These are phyloP conservation scores for Panaeolus papilionaceus DNA, from an alignment of 768 basidiomycete species.

Conservation along the genomic window DNA sequence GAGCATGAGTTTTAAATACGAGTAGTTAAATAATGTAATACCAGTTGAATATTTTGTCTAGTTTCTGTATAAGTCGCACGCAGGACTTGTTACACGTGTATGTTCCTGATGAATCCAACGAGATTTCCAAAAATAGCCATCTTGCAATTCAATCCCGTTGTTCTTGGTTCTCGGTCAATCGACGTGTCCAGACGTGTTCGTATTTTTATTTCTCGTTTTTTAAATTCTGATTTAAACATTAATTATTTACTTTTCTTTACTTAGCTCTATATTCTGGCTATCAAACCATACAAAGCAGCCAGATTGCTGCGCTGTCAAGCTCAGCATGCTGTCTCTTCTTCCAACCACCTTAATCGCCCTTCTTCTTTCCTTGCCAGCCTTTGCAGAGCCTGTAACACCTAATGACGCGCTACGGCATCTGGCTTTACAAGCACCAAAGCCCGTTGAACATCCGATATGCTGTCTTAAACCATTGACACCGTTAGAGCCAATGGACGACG, in stretches of 20 bases:
- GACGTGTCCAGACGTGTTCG: constrained; percentile 6
- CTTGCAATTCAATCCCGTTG: constrained; percentile 10
- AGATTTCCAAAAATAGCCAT: constrained; percentile 10
- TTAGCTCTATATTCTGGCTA: neutral
- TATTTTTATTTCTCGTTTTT: neutral
- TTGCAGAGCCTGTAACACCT: constrained; percentile 40
- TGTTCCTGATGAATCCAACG: constrained; percentile 7
- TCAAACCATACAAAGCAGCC: constrained; percentile 7
- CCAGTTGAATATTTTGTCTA: neutral
- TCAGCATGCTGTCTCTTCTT: constrained; percentile 29
- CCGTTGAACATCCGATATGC: constrained; percentile 67
- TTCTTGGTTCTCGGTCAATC: neutral
- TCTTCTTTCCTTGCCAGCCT: constrained; percentile 41
- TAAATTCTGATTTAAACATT: neutral
- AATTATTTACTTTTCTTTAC: neutral
- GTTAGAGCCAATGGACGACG: constrained; percentile 59
- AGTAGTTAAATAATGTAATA: too few relatives aligned
- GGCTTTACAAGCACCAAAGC: constrained; percentile 51
- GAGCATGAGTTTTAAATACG: neutral
- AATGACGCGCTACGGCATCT: constrained; percentile 72
- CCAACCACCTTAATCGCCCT: constrained; percentile 42
- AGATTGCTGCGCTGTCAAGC: constrained; percentile 18
- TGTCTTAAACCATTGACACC: constrained; percentile 64
- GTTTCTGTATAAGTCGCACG: neutral
- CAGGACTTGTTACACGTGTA: constrained; percentile 1